A percentile compares a stretch with the other conserved stretches of the same genome.
These are phyloP conservation scores for Fagopyrum esculentum DNA, from an alignment of 148 eudicot genomes.

Conservation along the genomic window DNA sequence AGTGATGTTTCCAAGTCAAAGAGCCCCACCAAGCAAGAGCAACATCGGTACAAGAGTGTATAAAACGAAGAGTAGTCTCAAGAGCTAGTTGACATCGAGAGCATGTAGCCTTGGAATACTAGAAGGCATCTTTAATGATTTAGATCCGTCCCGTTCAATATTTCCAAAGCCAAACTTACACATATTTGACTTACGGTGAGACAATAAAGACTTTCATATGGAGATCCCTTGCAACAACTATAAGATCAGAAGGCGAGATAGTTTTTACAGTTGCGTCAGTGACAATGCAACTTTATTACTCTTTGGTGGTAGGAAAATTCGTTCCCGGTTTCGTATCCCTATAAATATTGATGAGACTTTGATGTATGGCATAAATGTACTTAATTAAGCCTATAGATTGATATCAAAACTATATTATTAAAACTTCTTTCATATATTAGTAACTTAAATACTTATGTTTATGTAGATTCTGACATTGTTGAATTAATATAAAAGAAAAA, in stretches of 20 bases:
- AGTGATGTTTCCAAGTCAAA: too few relatives aligned
- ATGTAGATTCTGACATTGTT: background rate
- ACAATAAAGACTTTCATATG: conserved; percentile 24
- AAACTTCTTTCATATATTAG: too few relatives aligned
- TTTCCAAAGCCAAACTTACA: too few relatives aligned
- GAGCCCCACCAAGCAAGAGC: too few relatives aligned
- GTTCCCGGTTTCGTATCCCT: conserved; percentile 22
- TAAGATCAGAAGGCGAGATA: conserved; percentile 16
- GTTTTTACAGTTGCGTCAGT: conserved; percentile 18
- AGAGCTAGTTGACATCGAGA: too few relatives aligned
- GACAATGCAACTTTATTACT: conserved; percentile 16
- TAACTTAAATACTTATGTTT: too few relatives aligned
- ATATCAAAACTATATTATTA: too few relatives aligned
- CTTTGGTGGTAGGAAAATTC: conserved; percentile 9
- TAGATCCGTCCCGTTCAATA: too few relatives aligned
- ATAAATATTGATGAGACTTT: conserved; percentile 9
- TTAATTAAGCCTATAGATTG: background rate
- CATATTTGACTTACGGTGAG: conserved; percentile 11
- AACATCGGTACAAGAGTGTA: too few relatives aligned
- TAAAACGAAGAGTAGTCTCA: too few relatives aligned
- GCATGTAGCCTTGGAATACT: too few relatives aligned
- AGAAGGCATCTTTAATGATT: too few relatives aligned
- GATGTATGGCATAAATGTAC: background rate
- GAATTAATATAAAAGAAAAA: background rate
- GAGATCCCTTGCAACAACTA: conserved; percentile 13